A percentile compares a stretch with the other conserved stretches of the same genome.
phyloP scores from a whole-genome alignment of 2,329 filamentous ascomycete species.

The Calonectria crousiana region DNA sequence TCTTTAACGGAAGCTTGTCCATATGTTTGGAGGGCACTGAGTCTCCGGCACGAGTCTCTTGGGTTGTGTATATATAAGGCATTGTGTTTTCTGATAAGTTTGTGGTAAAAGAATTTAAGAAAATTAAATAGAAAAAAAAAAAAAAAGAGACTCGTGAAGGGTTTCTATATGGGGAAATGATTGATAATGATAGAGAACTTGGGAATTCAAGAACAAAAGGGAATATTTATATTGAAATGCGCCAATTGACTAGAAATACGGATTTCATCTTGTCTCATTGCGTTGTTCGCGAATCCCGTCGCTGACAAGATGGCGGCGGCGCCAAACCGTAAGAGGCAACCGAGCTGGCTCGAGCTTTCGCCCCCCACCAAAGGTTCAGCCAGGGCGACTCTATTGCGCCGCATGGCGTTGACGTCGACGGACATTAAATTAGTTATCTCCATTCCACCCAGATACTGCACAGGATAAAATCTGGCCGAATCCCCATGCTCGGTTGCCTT shows the following conservation, averaged over 20 bases:
- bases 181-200: no score
- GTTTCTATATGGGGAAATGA: neutral
- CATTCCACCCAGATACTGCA: neutral
- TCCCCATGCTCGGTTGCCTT: slow-evolving; percentile 6
- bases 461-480: neutral
- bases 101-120: no score
- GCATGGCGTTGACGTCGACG: neutral
- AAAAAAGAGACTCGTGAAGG: neutral
- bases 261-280: neutral
- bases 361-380: neutral
- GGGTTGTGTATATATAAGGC: slow-evolving; percentile 11
- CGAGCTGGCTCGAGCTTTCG: slow-evolving; percentile 4
- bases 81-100: slow-evolving; percentile 22
- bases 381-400: neutral
- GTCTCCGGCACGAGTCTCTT: neutral
- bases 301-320: neutral
- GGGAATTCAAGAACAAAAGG: neutral
- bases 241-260: neutral
- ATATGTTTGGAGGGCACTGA: slow-evolving; percentile 26
- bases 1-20: slow-evolving; percentile 20
- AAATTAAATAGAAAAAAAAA: no score
- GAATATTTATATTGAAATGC: neutral
- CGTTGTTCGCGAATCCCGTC: neutral
- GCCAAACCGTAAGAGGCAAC: slow-evolving; percentile 13
- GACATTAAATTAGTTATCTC: slow-evolving; percentile 5